Evolutionary conservation across 2,329 filamentous ascomycete genomes (phyloP), one percentile per base, ranked within the genome.

Genomic region (Xylariaceae sp.): DNA sequence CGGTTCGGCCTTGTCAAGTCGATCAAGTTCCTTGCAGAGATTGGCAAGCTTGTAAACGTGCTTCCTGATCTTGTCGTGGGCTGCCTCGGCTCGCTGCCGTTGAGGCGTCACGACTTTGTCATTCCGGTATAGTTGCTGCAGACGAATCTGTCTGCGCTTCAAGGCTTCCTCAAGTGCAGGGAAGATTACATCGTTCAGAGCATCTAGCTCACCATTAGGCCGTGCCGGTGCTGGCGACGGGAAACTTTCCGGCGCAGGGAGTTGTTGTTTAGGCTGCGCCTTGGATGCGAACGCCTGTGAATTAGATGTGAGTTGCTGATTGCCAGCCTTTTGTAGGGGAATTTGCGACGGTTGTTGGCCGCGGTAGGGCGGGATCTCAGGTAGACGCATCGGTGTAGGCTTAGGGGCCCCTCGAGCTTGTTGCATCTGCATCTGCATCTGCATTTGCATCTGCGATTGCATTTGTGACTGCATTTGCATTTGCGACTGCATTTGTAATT

Each of bases 131-230:
- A 77, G 68, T 59, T 81, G 80, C 69, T 84, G 83, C 56, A 87
- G 75, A 45, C 83, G 79, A 64, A 82, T 81, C 71, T 85, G 82
- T 56, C 94, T 88, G 55, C 94, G 84, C 72, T 92, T 90, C 17
- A 97, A 84, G 6, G 94, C 92, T 66, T 94, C 89, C 74, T 96
- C 92, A 1, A 99, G 82, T 1, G 94, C 93, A 0, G 94, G 94
- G 63, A 97, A 87, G 44, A 99, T 90, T 54, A 99, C 93, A 66
- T 93, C 90, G 69, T 88, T 90, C 1, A 97, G 81, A 1, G 92
- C 92, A 56, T 95, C 94, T 18, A 96, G 82, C 59, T 95, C 89
- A 10, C 83, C 85, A 58, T 84, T 83, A 23, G 82, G 74, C 61
- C 83, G 84, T 1, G 80, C 70, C 0, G 85, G 82, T 1, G 83